Percentiles rank a stretch among this genome's conserved stretches.
These are phyloP conservation scores for Solanum stenotomum DNA, from an alignment of 257 asterid species.

Conservation along the genomic window DNA sequence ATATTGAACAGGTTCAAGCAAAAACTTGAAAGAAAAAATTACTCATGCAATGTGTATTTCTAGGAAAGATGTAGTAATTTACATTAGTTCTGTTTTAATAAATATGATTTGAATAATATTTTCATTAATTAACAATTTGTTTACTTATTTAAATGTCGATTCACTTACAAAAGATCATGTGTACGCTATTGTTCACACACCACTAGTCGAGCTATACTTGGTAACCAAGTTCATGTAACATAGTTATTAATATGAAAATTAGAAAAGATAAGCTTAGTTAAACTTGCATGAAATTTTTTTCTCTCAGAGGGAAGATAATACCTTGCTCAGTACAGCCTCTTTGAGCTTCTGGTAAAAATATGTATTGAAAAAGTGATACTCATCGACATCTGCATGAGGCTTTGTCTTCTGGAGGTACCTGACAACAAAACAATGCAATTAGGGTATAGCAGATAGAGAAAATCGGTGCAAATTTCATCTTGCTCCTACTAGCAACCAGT, in stretches of 20 bases:
- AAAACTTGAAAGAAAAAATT: background rate
- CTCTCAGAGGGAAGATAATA: conserved; percentile 15
- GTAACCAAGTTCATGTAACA: background rate
- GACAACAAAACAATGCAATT: background rate
- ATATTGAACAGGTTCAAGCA: background rate
- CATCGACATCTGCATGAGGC: background rate
- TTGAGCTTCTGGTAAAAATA: conserved; percentile 79
- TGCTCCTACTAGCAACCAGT: background rate
- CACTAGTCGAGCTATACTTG: background rate
- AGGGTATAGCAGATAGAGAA: background rate
- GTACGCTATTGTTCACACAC: background rate
- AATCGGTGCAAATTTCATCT: background rate
- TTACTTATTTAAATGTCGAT: background rate
- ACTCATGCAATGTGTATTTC: background rate
- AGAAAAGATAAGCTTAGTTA: background rate
- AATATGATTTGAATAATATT: background rate
- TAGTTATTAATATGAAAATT: background rate
- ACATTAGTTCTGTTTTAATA: background rate
- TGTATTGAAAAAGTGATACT: conserved; percentile 34
- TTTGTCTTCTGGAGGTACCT: background rate
- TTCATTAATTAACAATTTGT: background rate
- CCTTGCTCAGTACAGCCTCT: conserved; percentile 58
- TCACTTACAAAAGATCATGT: background rate
- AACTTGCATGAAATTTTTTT: background rate
- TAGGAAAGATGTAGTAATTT: background rate